Base-by-base conservation (phyloP, 2,329 filamentous ascomycete genomes). In the Falciphora oryzae region DNA sequence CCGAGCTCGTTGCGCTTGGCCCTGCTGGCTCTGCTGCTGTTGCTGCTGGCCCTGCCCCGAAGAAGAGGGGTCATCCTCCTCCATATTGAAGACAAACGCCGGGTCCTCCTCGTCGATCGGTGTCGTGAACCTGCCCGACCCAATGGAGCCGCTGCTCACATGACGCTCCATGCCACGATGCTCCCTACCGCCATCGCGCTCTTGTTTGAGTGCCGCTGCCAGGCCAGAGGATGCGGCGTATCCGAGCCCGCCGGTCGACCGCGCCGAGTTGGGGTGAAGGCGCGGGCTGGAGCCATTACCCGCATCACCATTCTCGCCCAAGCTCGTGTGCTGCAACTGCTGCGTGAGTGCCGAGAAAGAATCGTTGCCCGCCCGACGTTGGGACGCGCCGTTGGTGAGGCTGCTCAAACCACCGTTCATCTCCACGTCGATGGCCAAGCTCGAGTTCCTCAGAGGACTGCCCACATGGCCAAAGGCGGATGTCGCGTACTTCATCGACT, bases 381-480 rank as follows among this genome's bases (percentile, higher is more conserved):
- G 35, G 31, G 60, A 53, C 22, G 35, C 60, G 25, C 60, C 60
- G 61, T 76, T 77, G 65, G 75, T 76, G 53, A 77, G 69, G 57
- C 71, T 71, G 22, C 44, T 53, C 22, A 53, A 7, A 11, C 44
- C 44, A 4, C 44, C 44, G 59, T 70, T 72, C 25, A 72, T 65
- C 60, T 75, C 76, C 38, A 73, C 73, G 60, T 77, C 76, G 71
- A 84, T 81, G 53, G 84, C 84, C 11, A 89, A 78, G 59, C 83
- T 82, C 11, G 86, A 88, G 72, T 87, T 88, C 25, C 86, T 83
- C 65, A 89, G 77, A 22, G 86, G 86, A 67, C 85, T 88, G 27
- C 86, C 86, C 50, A 89, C 86, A 68, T 89, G 86, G 10, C 86
- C 86, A 71, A 89, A 89, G 4, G 80, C 83, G n/a, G 85, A 87